Evolutionary conservation across 345 rosid genomes (phyloP), one percentile per base, ranked within the genome.

Genomic region (Balakata baccata): DNA sequence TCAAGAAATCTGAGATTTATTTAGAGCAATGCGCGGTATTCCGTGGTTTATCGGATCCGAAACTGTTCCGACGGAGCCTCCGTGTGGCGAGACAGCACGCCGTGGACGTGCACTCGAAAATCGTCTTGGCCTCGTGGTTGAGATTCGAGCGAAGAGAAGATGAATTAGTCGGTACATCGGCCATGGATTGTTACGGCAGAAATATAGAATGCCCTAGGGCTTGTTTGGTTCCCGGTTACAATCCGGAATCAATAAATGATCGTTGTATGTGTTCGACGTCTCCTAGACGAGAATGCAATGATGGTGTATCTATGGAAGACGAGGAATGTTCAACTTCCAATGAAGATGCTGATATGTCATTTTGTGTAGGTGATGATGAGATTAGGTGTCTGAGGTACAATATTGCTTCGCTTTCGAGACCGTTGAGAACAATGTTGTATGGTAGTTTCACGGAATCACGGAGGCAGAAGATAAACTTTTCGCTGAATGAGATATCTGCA

Each of bases 111-210:
- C 96, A 93, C 74, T 59, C 87, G 25, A 96, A 96, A 77, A 82
- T 96, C n/a, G 95, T 96, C 6, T 70, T 96, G 25, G 93, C 93
- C 0, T 85, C 99, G 3, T 96, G 99, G 96, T 83, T 96, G 58
- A 79, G 96, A 61, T 96, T 49, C 53, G 99, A 96, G 87, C 87
- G 99, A 88, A 89, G 99, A 66, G 98, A 96, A 47, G 93, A 96
- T 73, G 98, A 93, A 75, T 87, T 93, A 3, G 79, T 86, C 47
- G 99, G 96, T 29, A 83, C 86, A 0, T 83, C 83, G 6, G 82
- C 97, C 14, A 87, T 95, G 96, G 93, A 89, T 80, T 96, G 98
- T 58, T 84, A 85, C 34, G 97, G 97, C 39, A 86, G 93, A 54
- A 96, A 87, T 69, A 61, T 91, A 46, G 96, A 96, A 71, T 96